Conservation (phyloP, 805 yeast species). For the Candida namnaoensis region DNA sequence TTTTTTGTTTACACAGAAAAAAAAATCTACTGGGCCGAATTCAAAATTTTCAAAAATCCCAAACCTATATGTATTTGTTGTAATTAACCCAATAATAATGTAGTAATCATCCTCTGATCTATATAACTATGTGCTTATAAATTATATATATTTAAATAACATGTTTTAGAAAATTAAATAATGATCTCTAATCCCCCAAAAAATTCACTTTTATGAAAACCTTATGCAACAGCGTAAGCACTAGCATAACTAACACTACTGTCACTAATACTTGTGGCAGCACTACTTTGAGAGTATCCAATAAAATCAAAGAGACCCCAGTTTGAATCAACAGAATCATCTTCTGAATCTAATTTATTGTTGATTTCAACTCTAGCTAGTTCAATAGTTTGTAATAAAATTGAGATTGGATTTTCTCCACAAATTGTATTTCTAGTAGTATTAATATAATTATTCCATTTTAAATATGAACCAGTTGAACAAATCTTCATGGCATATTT, state of each 20-base stretch:
- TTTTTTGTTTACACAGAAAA: too few species aligned
- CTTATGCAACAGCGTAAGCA: conserved; percentile 37
- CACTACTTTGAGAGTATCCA: conserved; percentile 71
- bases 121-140: too few species aligned
- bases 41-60: too few species aligned
- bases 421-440: conserved; percentile 85
- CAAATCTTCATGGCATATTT: conserved; percentile 59
- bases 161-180: too few species aligned
- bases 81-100: too few species aligned
- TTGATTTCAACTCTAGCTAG: conserved; percentile 8
- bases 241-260: conserved; percentile 91
- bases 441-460: conserved; percentile 62
- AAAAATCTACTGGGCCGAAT: too few species aligned
- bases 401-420: conserved; percentile 77
- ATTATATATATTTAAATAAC: too few species aligned
- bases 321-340: conserved; percentile 2
- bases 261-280: conserved; percentile 38
- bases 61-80: too few species aligned
- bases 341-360: background rate
- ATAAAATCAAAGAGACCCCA: conserved; percentile 51
- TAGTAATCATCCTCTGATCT: too few species aligned
- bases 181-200: too few species aligned
- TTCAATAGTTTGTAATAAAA: conserved; percentile 51
- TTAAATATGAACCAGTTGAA: conserved; percentile 40
- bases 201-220: too few species aligned